Evolutionary conservation across 768 basidiomycete genomes (phyloP).

Genomic region (Infundibulicybe gibba): DNA sequence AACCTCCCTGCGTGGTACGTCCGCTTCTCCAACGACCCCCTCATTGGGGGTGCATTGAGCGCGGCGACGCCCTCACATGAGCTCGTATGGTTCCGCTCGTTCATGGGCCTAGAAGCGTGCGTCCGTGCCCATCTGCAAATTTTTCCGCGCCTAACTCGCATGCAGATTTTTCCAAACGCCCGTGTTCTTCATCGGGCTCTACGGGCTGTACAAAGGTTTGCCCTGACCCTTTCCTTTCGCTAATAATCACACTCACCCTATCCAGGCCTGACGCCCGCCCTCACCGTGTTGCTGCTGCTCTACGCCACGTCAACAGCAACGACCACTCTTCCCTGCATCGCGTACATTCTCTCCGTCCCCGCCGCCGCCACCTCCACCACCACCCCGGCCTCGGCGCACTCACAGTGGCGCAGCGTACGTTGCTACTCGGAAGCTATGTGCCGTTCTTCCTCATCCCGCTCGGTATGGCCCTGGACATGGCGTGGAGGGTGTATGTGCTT

Average conservation of each 20-base stretch:
- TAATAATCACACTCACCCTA: neutral
- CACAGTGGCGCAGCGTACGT: conserved; percentile 44
- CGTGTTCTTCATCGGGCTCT: conserved; percentile 66
- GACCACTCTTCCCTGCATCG: conserved; percentile 71
- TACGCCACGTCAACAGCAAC: conserved; percentile 80
- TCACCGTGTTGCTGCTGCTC: conserved; percentile 62
- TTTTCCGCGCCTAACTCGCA: neutral
- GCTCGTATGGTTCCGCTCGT: conserved; percentile 63
- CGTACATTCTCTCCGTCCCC: conserved; percentile 47
- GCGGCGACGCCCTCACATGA: conserved; percentile 20
- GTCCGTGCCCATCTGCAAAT: neutral
- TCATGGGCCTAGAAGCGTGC: conserved; percentile 59
- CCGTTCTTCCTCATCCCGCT: conserved; percentile 75
- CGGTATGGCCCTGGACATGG: conserved; percentile 74
- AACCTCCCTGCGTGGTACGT: conserved; percentile 49
- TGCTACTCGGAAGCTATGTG: conserved; percentile 67
- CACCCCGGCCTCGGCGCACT: conserved; percentile 38
- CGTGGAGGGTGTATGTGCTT: conserved; percentile 31
- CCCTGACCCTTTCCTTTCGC: neutral
- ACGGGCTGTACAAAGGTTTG: conserved; percentile 55
- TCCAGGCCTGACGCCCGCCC: conserved; percentile 38
- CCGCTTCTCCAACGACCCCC: conserved; percentile 59
- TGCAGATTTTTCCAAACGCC: conserved; percentile 70
- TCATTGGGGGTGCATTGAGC: conserved; percentile 53
- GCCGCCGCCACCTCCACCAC: conserved; percentile 14